A percentile compares a stretch with the other conserved stretches of the same genome.
phyloP scores from a whole-genome alignment of 306 rosid species.

The Chamaecrista fasciculata region DNA sequence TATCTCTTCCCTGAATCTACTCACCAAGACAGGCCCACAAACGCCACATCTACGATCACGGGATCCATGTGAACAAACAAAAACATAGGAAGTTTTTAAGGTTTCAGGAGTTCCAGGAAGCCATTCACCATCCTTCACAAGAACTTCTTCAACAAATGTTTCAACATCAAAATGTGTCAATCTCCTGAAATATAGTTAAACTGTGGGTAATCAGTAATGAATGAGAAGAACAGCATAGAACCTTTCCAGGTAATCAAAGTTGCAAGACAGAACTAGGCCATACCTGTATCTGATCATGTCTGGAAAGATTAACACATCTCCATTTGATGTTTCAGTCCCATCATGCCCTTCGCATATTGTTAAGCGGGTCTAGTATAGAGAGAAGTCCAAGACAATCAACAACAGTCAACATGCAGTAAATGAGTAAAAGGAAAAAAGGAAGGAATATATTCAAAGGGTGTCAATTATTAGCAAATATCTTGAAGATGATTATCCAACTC shows the following conservation, averaged over 20 bases:
- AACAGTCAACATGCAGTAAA: not conserved
- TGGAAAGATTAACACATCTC: slow-evolving; percentile 91
- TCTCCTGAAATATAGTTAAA: slow-evolving; percentile 58
- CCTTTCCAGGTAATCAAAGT: not conserved
- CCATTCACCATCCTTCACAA: slow-evolving; percentile 94
- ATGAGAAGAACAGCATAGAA: not conserved
- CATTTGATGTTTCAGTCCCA: slow-evolving; percentile 93
- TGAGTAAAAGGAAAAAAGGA: not conserved
- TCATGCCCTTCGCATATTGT: slow-evolving; percentile 98
- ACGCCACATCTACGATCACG: slow-evolving; percentile 95
- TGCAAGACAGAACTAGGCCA: slow-evolving; percentile 18
- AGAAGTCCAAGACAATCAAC: slow-evolving; percentile 14
- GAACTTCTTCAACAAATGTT: slow-evolving; percentile 95
- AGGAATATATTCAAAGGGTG: slow-evolving; percentile 7
- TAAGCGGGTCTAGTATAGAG: slow-evolving; percentile 62
- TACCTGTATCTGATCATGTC: slow-evolving; percentile 98
- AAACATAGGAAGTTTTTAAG: slow-evolving; percentile 65
- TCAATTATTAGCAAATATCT: not conserved
- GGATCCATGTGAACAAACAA: slow-evolving; percentile 89
- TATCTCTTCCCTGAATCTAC: slow-evolving; percentile 76
- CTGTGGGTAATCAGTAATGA: not conserved
- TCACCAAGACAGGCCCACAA: slow-evolving; percentile 84
- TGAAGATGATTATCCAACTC: not conserved
- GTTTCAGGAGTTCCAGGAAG: slow-evolving; percentile 86
- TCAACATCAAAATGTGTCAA: slow-evolving; percentile 95